phyloP scores from a whole-genome alignment of 352 stramenopile species.

The Pythium sp. region DNA sequence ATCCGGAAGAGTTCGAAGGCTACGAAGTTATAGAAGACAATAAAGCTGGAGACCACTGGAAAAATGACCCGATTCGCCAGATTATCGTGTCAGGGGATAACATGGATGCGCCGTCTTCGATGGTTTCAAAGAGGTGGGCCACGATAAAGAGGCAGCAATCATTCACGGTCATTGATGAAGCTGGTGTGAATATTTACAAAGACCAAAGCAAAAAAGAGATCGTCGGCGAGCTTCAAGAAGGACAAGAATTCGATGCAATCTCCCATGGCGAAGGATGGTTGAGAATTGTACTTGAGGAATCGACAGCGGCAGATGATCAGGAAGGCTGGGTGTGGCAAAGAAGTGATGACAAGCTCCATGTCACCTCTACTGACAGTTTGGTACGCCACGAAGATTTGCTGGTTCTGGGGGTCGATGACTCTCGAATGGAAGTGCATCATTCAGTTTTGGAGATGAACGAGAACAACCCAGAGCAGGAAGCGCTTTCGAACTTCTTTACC shows the following conservation, averaged over 20 bases:
- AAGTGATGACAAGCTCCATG: slow-evolving; percentile 36
- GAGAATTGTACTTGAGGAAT: slow-evolving; percentile 14
- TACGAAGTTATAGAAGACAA: slow-evolving; percentile 30
- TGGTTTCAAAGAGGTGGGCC: neutral
- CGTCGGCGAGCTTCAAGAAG: slow-evolving; percentile 18
- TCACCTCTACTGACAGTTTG: slow-evolving; percentile 14
- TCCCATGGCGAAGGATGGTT: slow-evolving; percentile 32
- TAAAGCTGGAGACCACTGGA: slow-evolving; percentile 6
- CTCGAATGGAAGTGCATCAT: slow-evolving; percentile 26
- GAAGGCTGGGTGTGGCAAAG: slow-evolving; percentile 46
- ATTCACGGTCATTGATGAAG: slow-evolving; percentile 32
- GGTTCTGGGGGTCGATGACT: slow-evolving; percentile 60
- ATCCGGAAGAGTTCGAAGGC: slow-evolving; percentile 47
- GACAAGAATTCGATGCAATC: slow-evolving; percentile 22
- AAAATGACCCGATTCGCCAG: slow-evolving; percentile 28
- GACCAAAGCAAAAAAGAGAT: slow-evolving; percentile 17
- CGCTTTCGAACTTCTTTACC: slow-evolving; percentile 52
- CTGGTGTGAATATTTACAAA: slow-evolving; percentile 25
- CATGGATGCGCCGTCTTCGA: neutral
- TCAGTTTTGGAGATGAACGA: slow-evolving; percentile 56
- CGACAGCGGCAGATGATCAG: neutral
- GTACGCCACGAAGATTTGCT: slow-evolving; percentile 53
- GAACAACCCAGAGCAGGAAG: slow-evolving; percentile 54
- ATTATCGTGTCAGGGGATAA: slow-evolving; percentile 20
- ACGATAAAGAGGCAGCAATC: neutral